Evolutionary conservation across 2,329 filamentous ascomycete genomes (phyloP).

Genomic region (Orbilia blumenaviensis): DNA sequence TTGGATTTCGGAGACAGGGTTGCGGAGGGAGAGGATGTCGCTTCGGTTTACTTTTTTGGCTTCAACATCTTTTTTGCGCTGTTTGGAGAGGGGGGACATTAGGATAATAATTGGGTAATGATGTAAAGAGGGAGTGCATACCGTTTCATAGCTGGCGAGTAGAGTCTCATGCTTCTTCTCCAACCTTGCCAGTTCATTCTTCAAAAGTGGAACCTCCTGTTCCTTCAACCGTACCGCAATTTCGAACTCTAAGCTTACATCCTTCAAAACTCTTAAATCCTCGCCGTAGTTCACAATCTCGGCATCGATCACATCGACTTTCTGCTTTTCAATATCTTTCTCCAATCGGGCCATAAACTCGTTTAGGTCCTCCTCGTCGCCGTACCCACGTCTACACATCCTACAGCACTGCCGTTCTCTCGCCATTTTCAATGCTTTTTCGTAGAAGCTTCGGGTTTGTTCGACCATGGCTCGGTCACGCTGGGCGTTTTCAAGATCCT

Average conservation of each 20-base stretch:
- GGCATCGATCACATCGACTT: neutral
- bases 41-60: constrained; percentile 72
- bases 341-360: constrained; percentile 30
- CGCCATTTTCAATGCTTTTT: constrained; percentile 46
- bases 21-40: constrained; percentile 78
- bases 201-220: constrained; percentile 40
- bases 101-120: too few relatives aligned
- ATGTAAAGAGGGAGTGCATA: constrained; percentile 17
- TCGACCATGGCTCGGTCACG: constrained; percentile 32
- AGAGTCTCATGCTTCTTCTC: constrained; percentile 45
- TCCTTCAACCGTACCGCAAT: constrained; percentile 37
- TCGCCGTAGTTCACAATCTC: constrained; percentile 9
- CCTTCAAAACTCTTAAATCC: constrained; percentile 30
- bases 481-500: constrained; percentile 66
- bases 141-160: constrained; percentile 20
- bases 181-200: constrained; percentile 18
- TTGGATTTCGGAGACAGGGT: constrained; percentile 78
- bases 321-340: constrained; percentile 8
- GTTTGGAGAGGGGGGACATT: constrained; percentile 22
- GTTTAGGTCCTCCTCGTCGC: constrained; percentile 32
- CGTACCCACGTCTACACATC: constrained; percentile 43
- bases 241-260: constrained; percentile 43
- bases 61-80: constrained; percentile 72
- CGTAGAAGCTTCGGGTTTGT: constrained; percentile 41
- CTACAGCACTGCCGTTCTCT: constrained; percentile 41